phyloP scores from a whole-genome alignment of 352 stramenopile species.

The Thalassiosira ordinaria region DNA sequence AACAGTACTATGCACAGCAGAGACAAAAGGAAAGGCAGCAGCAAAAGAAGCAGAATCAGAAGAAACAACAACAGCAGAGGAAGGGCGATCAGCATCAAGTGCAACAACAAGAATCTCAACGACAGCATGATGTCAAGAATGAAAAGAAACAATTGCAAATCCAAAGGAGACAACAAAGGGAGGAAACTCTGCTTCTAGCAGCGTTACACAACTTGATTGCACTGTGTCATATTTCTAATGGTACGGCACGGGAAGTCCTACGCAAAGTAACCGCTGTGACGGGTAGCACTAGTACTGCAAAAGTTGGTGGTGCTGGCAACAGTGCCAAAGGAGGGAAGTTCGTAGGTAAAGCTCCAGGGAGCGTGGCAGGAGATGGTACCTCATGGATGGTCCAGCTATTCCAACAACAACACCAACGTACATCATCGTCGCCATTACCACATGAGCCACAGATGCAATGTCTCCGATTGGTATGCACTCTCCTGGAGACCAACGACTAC shows the following conservation, averaged over 20 bases:
- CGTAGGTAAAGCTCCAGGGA: not conserved
- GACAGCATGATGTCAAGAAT: not conserved
- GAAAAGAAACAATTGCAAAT: slow-evolving; percentile 1
- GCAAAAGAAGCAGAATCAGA: slow-evolving; percentile 27
- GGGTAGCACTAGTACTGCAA: not conserved
- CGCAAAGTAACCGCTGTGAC: slow-evolving; percentile 23
- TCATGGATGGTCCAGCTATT: slow-evolving; percentile 54
- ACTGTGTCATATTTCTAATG: slow-evolving; percentile 50
- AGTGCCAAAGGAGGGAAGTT: slow-evolving; percentile 11
- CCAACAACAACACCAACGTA: slow-evolving; percentile 5
- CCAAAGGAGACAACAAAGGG: slow-evolving; percentile 20
- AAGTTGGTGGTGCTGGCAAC: not conserved
- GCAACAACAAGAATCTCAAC: not conserved
- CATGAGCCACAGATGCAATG: slow-evolving; percentile 30
- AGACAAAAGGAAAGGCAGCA: slow-evolving; percentile 25
- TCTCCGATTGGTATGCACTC: slow-evolving; percentile 48
- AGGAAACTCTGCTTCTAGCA: slow-evolving; percentile 33
- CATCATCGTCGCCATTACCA: not conserved
- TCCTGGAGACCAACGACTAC: slow-evolving; percentile 52
- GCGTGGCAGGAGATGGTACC: not conserved
- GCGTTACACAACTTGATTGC: slow-evolving; percentile 40
- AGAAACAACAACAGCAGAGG: slow-evolving; percentile 10
- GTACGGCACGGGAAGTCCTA: slow-evolving; percentile 53
- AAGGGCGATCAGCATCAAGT: slow-evolving; percentile 7
- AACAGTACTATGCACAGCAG: slow-evolving; percentile 16